Evolutionary conservation across 2,329 filamentous ascomycete species (phyloP).

Genomic region (Septoria linicola): DNA sequence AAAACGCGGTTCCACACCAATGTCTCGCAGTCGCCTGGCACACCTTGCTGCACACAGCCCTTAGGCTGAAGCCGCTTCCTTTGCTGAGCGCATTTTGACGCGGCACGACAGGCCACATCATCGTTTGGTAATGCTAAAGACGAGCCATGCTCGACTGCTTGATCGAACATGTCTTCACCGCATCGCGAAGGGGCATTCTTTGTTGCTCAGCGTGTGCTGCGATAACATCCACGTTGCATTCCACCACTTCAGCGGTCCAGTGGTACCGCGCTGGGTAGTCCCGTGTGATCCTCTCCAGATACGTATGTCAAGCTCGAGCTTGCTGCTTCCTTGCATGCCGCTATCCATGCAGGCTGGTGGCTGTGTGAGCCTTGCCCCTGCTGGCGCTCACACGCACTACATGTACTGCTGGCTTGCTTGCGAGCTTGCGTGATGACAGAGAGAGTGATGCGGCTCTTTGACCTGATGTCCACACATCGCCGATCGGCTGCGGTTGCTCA

Average conservation of each 20-base stretch:
- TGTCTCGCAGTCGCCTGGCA: not conserved
- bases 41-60: not conserved
- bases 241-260: not conserved
- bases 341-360: not conserved
- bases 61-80: no score
- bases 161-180: not conserved
- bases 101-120: no score
- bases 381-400: not conserved
- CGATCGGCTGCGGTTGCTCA: not conserved
- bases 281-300: not conserved
- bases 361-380: not conserved
- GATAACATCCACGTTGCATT: not conserved
- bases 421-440: not conserved
- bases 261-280: not conserved
- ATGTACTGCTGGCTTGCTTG: not conserved
- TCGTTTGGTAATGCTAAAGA: no score
- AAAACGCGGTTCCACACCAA: not conserved
- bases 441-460: no score
- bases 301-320: slow-evolving; percentile 5
- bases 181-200: not conserved
- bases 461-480: no score
- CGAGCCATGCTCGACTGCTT: no score
- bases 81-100: no score
- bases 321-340: not conserved
- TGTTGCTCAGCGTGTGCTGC: not conserved